These are phyloP conservation scores for Trametes cingulata DNA, from an alignment of 768 basidiomycete species.

Conservation along the genomic window DNA sequence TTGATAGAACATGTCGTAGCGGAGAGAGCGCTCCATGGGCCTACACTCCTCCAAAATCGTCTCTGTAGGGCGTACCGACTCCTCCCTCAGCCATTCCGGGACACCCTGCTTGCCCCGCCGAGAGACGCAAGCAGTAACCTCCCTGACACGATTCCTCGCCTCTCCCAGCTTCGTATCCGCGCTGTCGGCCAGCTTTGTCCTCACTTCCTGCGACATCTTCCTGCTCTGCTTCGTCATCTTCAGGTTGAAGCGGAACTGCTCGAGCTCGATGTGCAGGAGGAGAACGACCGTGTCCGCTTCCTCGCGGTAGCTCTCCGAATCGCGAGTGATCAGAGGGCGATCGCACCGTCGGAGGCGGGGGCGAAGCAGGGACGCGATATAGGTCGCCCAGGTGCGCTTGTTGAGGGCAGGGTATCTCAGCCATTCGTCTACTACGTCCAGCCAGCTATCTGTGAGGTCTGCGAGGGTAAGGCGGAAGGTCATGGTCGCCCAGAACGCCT, in stretches of 20 bases:
- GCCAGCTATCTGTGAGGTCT: constrained; percentile 44
- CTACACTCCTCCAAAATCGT: constrained; percentile 50
- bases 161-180: constrained; percentile 22
- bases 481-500: constrained; percentile 58
- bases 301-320: constrained; percentile 56
- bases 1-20: constrained; percentile 48
- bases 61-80: constrained; percentile 41
- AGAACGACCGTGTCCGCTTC: constrained; percentile 46
- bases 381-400: constrained; percentile 49
- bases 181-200: constrained; percentile 25
- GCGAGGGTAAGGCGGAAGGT: constrained; percentile 53
- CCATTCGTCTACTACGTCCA: constrained; percentile 35
- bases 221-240: constrained; percentile 32
- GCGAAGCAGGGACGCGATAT: constrained; percentile 45
- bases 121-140: constrained; percentile 8
- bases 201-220: constrained; percentile 21
- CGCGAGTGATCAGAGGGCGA: constrained; percentile 48
- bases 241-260: constrained; percentile 52
- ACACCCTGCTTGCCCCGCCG: constrained; percentile 16
- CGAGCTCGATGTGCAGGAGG: constrained; percentile 46
- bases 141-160: constrained; percentile 6
- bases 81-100: constrained; percentile 43
- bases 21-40: constrained; percentile 41
- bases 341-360: constrained; percentile 44
- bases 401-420: constrained; percentile 27